Conservation (phyloP, 2,329 filamentous ascomycete genomes). For the Talaromyces sp. region DNA sequence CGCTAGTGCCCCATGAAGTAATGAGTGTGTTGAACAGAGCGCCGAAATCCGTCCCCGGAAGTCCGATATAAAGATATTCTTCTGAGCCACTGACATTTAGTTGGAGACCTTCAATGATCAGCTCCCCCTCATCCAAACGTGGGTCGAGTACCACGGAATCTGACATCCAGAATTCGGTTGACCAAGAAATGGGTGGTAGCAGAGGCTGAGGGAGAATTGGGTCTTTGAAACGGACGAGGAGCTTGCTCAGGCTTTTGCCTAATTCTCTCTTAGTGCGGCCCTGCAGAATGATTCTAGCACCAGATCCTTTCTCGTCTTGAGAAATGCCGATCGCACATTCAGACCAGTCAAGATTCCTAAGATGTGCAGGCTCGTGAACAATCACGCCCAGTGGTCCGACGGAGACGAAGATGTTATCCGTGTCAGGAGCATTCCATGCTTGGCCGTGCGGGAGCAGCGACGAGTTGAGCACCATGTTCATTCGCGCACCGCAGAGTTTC, state of each 20-base stretch:
- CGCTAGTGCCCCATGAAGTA: background rate
- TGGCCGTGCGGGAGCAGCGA: constrained; percentile 1
- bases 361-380: background rate
- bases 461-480: background rate
- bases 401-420: background rate
- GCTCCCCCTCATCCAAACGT: background rate
- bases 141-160: constrained; percentile 1
- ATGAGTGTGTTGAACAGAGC: constrained; percentile 5
- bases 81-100: background rate
- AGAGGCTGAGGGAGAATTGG: background rate
- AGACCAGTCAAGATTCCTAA: background rate
- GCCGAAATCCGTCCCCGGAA: background rate
- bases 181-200: background rate
- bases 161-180: background rate
- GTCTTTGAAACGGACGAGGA: background rate
- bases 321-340: background rate
- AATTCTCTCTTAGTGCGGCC: background rate
- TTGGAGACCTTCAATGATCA: background rate
- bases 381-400: background rate
- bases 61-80: constrained; percentile 1
- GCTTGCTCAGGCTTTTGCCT: background rate
- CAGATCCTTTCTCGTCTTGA: background rate
- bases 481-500: constrained; percentile 2
- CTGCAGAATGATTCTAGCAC: constrained; percentile 3
- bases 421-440: background rate